Conservation (phyloP, 2,329 filamentous ascomycete species). For the Fusarium falciforme region DNA sequence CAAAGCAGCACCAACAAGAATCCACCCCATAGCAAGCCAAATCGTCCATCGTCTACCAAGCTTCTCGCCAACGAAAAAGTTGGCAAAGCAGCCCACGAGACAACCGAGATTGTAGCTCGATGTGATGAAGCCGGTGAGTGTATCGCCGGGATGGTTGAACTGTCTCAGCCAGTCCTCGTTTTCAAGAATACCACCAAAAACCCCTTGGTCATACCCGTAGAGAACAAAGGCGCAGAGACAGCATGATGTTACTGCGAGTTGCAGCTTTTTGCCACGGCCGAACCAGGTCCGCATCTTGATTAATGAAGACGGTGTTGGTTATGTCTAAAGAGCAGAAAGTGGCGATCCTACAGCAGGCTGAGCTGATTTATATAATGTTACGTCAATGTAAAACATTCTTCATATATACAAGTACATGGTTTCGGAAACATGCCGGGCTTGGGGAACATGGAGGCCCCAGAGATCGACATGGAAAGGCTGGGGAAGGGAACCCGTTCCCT, state of each 20-base stretch:
- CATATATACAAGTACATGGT: not conserved
- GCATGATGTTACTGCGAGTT: constrained; percentile 35
- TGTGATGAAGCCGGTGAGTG: constrained; percentile 41
- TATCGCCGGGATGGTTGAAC: constrained; percentile 38
- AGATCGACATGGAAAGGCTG: not conserved
- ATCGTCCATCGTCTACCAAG: constrained; percentile 64
- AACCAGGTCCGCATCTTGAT: constrained; percentile 32
- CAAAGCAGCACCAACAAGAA: constrained; percentile 69
- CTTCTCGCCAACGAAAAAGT: constrained; percentile 63
- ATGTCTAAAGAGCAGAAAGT: not conserved
- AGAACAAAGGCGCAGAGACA: constrained; percentile 38
- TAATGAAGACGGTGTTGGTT: not conserved
- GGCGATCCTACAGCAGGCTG: not conserved
- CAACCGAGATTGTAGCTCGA: constrained; percentile 54
- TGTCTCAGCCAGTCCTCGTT: constrained; percentile 55
- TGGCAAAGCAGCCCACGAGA: constrained; percentile 54
- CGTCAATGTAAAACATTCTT: not conserved
- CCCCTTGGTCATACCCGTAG: constrained; percentile 60
- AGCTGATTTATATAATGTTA: not conserved
- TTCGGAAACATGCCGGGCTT: not conserved
- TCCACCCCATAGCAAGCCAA: constrained; percentile 62
- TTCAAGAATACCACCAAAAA: constrained; percentile 58
- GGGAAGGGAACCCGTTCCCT: not conserved
- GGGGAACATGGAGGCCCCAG: constrained; percentile 1
- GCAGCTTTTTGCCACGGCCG: constrained; percentile 38